Evolutionary conservation across 495 filamentous ascomycete genomes (phyloP).

Genomic region (Umbilicaria muhlenbergii): DNA sequence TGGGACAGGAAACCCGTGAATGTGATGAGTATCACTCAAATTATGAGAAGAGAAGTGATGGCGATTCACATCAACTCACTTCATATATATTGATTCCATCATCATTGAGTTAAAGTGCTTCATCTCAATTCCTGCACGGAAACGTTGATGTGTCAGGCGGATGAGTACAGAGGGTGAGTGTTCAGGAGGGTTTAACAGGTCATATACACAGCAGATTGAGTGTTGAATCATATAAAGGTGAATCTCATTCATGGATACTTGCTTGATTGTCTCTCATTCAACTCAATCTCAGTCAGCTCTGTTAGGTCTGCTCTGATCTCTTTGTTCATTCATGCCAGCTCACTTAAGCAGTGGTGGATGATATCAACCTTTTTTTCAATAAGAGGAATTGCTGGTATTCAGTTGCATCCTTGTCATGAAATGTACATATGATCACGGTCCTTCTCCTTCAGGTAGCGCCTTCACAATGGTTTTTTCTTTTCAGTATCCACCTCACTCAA

Average conservation of each 20-base stretch:
- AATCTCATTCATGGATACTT: background rate
- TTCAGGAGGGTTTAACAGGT: background rate
- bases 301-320: background rate
- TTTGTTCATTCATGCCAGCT: background rate
- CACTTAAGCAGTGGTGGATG: background rate
- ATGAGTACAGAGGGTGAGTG: background rate
- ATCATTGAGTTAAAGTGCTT: background rate
- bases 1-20: slow-evolving; percentile 2
- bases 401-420: background rate
- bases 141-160: background rate
- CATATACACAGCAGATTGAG: background rate
- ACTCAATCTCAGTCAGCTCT: background rate
- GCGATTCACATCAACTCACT: background rate
- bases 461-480: background rate
- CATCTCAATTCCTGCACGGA: background rate
- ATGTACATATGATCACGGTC: background rate
- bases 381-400: background rate
- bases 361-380: background rate
- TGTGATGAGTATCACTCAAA: background rate
- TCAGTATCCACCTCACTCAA: background rate
- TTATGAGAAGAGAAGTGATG: background rate
- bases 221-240: slow-evolving; percentile 4
- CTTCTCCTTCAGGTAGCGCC: background rate
- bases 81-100: background rate
- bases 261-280: background rate